Conservation (phyloP, 106 monocot species). For the Posidonia australis region DNA sequence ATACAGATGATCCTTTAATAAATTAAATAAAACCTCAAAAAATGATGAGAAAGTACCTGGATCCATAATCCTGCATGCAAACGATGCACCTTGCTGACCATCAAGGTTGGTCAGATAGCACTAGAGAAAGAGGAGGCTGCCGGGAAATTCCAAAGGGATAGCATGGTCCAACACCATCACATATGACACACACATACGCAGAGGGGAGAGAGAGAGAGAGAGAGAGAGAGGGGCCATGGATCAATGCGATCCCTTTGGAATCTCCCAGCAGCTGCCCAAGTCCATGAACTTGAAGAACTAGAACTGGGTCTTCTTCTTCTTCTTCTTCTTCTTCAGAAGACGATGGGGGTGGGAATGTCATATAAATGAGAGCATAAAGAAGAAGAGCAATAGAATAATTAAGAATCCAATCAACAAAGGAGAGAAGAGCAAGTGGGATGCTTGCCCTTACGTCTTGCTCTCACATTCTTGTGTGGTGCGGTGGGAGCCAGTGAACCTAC, state of each 20-base stretch:
- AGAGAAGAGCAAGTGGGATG: constrained; percentile 3
- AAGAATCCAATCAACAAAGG: background rate
- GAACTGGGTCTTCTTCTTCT: background rate
- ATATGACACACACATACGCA: too few relatives aligned
- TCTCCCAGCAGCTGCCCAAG: constrained; percentile 11
- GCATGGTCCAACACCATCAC: constrained; percentile 11
- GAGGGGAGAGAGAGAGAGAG: background rate
- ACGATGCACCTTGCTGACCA: too few relatives aligned
- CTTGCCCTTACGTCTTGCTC: background rate
- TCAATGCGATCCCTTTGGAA: constrained; percentile 25
- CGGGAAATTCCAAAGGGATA: constrained; percentile 18
- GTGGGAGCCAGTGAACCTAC: too few relatives aligned
- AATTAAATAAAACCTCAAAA: too few relatives aligned
- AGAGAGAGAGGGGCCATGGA: background rate
- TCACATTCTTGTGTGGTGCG: constrained; percentile 3
- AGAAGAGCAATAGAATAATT: background rate
- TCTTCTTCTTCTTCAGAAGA: background rate
- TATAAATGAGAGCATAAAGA: background rate
- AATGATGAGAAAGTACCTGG: too few relatives aligned
- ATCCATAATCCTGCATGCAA: too few relatives aligned
- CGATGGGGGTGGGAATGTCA: background rate
- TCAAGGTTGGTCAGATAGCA: too few relatives aligned
- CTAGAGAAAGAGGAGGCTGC: background rate
- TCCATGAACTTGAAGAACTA: background rate
- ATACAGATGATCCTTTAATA: too few relatives aligned